A percentile compares a stretch with the other conserved stretches of the same genome.
Evolutionary conservation across 208 protist species (phyloP).

Genomic region (Borovskyia barvae): DNA sequence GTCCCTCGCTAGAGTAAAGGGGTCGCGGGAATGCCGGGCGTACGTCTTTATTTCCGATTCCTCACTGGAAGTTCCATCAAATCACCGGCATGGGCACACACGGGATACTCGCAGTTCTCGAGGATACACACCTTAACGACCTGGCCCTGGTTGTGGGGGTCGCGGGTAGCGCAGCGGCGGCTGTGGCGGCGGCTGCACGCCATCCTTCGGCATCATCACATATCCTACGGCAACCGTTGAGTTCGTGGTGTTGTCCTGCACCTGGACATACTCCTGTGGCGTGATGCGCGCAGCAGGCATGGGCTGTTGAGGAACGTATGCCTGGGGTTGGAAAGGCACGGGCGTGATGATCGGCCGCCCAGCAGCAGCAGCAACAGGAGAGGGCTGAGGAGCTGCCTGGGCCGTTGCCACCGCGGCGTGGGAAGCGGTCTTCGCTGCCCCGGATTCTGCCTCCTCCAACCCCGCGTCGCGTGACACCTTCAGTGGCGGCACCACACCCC

Average conservation of each 20-base stretch:
- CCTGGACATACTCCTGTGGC: conserved; percentile 79
- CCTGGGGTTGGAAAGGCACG: conserved; percentile 67
- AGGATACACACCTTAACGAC: no score
- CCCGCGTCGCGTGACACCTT: not conserved
- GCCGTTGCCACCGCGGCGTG: conserved; percentile 3
- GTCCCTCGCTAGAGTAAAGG: no score
- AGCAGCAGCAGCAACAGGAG: conserved; percentile 10
- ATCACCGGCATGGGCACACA: no score
- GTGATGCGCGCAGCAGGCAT: conserved; percentile 24
- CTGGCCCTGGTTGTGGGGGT: no score
- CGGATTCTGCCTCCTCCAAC: no score
- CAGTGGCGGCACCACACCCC: conserved; percentile 43
- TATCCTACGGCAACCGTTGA: conserved; percentile 67
- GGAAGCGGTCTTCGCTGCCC: conserved; percentile 5
- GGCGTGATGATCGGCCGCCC: conserved; percentile 42
- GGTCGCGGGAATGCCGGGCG: no score
- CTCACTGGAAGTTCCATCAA: no score
- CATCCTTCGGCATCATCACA: conserved; percentile 58
- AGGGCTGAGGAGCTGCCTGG: conserved; percentile 6
- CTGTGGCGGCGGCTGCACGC: conserved; percentile 2
- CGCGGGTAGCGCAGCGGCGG: conserved; percentile 10
- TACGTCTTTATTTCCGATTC: no score
- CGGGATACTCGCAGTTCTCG: no score
- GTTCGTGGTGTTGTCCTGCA: conserved; percentile 64
- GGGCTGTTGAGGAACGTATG: conserved; percentile 43